Base-by-base conservation (phyloP, 768 basidiomycete species). In the Chlorophyllum brunneum region DNA sequence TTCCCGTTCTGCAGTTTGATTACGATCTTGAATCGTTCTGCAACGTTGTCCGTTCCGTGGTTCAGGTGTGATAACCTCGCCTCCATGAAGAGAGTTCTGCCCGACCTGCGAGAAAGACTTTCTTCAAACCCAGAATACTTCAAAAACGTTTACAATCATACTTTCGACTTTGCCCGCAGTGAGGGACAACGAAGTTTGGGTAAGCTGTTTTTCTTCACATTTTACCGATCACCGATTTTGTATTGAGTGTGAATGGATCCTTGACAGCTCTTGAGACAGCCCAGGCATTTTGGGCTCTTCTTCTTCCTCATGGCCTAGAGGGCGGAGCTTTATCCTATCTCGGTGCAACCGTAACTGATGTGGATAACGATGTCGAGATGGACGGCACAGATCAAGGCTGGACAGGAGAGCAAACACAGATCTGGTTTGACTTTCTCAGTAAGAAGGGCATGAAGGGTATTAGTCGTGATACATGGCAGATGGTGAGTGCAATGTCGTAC, bases 381-480 rank as follows among this genome's bases (percentile, higher is more conserved):
- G 72, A 73, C 48, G 69, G 72, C 50, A 67, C 43, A 22, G 75
- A 69, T 7, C 56, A 60, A 9, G 86, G 86, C 2, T 92, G 86
- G 85, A 73, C 76, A 57, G 69, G 72, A 42, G 75, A 80, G 55
- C 79, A 86, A 61, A 80, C 76, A 13, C 64, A 80, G 22, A 81
- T 79, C 79, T 95, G 92, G 92, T 81, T 86, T 60, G 82, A 85
- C n/a, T 95, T 82, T 64, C 66, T 94, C 64, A 68, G 64, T 27
- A 70, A 78, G 62, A 84, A 79, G 57, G 83, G 82, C 1, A 73
- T 73, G 18, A 87, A 86, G 63, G 91, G 89, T 4, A 78, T 95
- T 27, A 92, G 88, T 70, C 90, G 88, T 69, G 92, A 92, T 69
- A 89, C 88, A 15, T 93, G 91, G 92, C 67, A 75, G 46, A 92